Evolutionary conservation across 345 rosid species (phyloP).

Genomic region (Bretschneidera sinensis): DNA sequence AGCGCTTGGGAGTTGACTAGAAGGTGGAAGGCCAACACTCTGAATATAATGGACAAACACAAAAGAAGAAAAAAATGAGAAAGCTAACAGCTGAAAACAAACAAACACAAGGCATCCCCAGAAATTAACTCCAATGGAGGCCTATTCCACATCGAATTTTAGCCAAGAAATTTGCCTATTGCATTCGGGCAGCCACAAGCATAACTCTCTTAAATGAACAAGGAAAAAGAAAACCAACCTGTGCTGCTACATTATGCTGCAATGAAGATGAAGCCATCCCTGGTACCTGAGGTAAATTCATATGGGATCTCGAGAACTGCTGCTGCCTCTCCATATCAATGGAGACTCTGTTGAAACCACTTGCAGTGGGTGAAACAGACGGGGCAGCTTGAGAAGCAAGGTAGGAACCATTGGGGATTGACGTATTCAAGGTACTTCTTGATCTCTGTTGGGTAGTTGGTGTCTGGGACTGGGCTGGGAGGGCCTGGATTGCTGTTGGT

Average conservation of each 20-base stretch:
- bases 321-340: conserved; percentile 28
- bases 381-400: conserved; percentile 27
- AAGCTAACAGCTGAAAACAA: no score
- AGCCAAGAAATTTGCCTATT: not conserved
- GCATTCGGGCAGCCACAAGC: not conserved
- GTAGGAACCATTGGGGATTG: conserved; percentile 25
- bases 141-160: not conserved
- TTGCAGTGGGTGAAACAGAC: conserved; percentile 12
- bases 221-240: conserved; percentile 29
- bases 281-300: conserved; percentile 25
- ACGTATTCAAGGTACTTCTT: conserved; percentile 24
- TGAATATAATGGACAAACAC: conserved; percentile 21
- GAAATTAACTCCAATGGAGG: no score
- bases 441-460: conserved; percentile 40
- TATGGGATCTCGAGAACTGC: conserved; percentile 27
- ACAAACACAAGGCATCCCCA: no score
- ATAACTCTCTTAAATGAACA: not conserved
- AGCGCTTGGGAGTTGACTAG: conserved; percentile 21
- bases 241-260: conserved; percentile 30
- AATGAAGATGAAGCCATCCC: conserved; percentile 18
- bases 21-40: conserved; percentile 22
- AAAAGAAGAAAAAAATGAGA: no score
- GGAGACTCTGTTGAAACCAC: conserved; percentile 26
- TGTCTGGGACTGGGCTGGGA: conserved; percentile 40
- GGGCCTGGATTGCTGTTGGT: conserved; percentile 47